Evolutionary conservation across 257 asterid species (phyloP), one percentile per base, ranked within the genome.

Genomic region (Osmanthus fragrans): DNA sequence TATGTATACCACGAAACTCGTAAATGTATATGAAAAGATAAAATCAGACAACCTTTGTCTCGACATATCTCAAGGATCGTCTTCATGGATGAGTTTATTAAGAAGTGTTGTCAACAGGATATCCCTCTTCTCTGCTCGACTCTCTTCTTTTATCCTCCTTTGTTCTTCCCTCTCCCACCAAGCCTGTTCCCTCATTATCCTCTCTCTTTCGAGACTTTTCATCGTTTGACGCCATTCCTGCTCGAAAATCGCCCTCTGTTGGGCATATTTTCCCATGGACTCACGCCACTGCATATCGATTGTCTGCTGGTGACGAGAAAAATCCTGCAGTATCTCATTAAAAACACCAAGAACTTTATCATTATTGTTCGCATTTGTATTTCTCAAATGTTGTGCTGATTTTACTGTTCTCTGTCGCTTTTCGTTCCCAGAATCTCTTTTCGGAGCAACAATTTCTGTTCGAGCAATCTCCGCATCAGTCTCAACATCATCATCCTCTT

Each of bases 101-200:
- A 93, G 27, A 66, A 93, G 92, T 11, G 79, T 78, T 0, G 92
- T 85, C 76, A 91, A 73, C 67, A 93, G 83, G 3, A 86, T 90
- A 60, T 93, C 98, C 86, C 92, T 88, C 83, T 79, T 88, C 86
- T 89, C 92, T 0, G 98, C 92, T 29, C 94, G 91, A 23, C 76
- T 86, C 87, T 91, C 97, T 76, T 89, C 94, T 83, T 90, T 89
- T 54, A 54, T 30, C 63, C 81, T 80, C 76, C 94, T 77, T 76
- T 85, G 90, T 68, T 88, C 96, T 33, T 90, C 97, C 73, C 82
- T 82, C 85, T 90, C 92, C 42, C 91, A 80, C 92, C 92, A 86
- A 73, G 90, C 88, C 77, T 83, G 85, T 51, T 91, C 96, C 73
- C 83, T 85, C 84, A 79, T 80, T 36, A 89, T 51, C 84, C 86